These are phyloP conservation scores for Microcyclospora pomicola DNA, from an alignment of 2,329 filamentous ascomycete species.

Conservation along the genomic window DNA sequence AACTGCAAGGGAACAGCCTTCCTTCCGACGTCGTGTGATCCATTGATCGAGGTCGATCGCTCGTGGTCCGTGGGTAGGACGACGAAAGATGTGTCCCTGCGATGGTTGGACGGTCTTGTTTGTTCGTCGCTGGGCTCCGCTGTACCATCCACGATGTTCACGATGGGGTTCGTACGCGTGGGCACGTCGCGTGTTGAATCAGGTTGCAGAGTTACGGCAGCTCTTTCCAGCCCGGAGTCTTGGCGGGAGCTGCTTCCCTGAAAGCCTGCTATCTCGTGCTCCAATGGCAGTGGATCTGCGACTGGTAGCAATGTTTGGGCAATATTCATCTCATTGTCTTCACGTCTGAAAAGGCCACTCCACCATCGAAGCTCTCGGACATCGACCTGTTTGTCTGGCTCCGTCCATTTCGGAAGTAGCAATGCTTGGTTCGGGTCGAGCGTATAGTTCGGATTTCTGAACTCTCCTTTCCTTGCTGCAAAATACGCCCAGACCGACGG, in stretches of 20 bases:
- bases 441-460: constrained; percentile 70
- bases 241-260: no score
- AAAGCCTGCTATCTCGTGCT: not conserved
- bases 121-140: not conserved
- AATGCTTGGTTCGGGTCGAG: constrained; percentile 64
- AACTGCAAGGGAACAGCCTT: not conserved
- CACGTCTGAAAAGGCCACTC: constrained; percentile 73
- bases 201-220: not conserved
- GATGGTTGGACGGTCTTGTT: not conserved
- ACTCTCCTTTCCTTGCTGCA: constrained; percentile 63
- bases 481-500: constrained; percentile 96
- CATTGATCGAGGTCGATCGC: constrained; percentile 1
- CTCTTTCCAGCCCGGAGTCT: not conserved
- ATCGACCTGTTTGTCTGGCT: constrained; percentile 21
- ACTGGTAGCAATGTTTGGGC: constrained; percentile 1
- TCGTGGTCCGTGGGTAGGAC: constrained; percentile 1
- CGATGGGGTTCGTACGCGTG: not conserved
- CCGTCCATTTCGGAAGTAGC: constrained; percentile 51
- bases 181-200: not conserved
- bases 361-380: constrained; percentile 74
- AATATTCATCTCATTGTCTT: constrained; percentile 81
- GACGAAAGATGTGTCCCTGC: constrained; percentile 1
- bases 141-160: not conserved
- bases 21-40: not conserved
- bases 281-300: not conserved